phyloP scores from a whole-genome alignment of 1,284 basidiomycete species.

The Malassezia caprae region DNA sequence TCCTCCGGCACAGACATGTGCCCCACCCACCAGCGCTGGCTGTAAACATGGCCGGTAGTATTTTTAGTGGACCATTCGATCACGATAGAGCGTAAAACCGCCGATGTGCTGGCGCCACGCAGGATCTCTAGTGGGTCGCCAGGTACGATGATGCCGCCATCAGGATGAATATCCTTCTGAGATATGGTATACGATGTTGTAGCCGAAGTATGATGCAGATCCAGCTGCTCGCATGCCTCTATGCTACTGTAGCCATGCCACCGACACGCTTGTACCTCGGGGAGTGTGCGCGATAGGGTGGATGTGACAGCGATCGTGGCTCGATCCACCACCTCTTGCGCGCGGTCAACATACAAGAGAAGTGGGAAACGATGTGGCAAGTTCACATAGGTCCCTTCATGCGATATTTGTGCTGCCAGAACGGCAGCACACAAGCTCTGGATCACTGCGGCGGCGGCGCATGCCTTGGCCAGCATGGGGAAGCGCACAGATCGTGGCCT shows the following conservation, averaged over 20 bases:
- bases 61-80: background rate
- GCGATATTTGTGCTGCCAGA: conserved; percentile 4
- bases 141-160: background rate
- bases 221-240: conserved; percentile 8
- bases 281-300: background rate
- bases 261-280: background rate
- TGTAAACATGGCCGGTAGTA: background rate
- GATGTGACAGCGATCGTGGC: background rate
- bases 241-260: background rate
- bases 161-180: background rate
- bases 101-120: background rate
- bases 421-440: background rate
- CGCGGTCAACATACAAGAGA: conserved; percentile 4
- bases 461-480: background rate
- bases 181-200: background rate
- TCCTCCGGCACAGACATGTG: conserved; percentile 20
- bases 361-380: background rate
- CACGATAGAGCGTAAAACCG: background rate
- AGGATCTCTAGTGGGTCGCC: background rate
- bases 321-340: background rate
- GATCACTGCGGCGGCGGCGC: background rate
- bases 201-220: background rate
- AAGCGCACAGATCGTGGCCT: background rate
- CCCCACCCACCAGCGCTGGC: conserved; percentile 27
- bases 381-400: conserved; percentile 9